Evolutionary conservation across 805 yeast species (phyloP), one percentile per base, ranked within the genome.

Genomic region (Maudiozyma pseudohumilis): DNA sequence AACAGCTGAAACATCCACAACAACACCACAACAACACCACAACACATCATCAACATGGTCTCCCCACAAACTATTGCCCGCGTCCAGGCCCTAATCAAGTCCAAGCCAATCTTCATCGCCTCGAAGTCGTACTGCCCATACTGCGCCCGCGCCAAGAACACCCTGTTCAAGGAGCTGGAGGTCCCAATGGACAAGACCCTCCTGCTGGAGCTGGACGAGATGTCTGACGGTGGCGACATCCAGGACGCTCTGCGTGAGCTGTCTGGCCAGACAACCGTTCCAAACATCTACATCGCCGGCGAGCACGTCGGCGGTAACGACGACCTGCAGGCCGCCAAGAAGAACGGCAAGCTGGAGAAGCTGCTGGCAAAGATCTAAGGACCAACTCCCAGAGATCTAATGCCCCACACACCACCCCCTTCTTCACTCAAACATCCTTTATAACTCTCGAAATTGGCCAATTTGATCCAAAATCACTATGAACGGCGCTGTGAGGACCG

Each of bases 221-320:
- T 65, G 41, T 70, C 63, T n/a, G 88, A 86, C 43, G 96, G 96
- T 40, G 63, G 66, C 34, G 88, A 79, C 23, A 74, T 87, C 49
- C 96, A 88, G 66, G 79, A 66, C 35, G 94, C 94, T 47, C 69
- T 89, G 43, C 60, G 58, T 37, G 75, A 80, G 56, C 61, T 86
- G 42, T 83, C 94, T 28, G 92, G 94, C 42, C 97, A 89, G 70
- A 73, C 77, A 49, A 86, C 96, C 28, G 97, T 89, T 44, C 98
- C 98, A 45, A 87, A 82, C 60, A 73, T 89, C 50, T 89, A 81
- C 66, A 86, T 89, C 59, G 77, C 70, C 34, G 96, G 95, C 43
- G 72, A 88, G 64, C 96, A 87, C 68, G 76, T 89, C 54, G 98
- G 98, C 43, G 98, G 98, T 44, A 85, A 87, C 72, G 79, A 88